Evolutionary conservation across 345 rosid genomes (phyloP).

Genomic region (Euclidium syriacum): DNA sequence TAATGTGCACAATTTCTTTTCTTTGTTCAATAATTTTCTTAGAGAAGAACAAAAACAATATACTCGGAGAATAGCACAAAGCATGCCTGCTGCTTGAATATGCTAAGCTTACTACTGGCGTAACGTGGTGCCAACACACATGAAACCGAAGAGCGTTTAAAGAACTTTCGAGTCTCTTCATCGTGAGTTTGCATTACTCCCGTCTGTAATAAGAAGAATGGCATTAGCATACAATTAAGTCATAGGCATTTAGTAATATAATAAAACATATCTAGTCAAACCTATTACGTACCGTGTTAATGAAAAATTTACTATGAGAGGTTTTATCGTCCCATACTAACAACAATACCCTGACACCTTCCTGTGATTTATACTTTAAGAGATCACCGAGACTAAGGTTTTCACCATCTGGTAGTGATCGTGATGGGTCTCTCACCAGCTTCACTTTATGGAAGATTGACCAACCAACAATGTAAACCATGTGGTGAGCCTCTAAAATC

Average conservation of each 20-base stretch:
- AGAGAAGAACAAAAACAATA: not conserved
- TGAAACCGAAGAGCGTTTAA: constrained; percentile 60
- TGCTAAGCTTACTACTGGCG: constrained; percentile 82
- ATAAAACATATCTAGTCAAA: too few relatives aligned
- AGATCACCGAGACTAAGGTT: constrained; percentile 63
- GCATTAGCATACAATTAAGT: too few relatives aligned
- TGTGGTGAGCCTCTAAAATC: constrained; percentile 75
- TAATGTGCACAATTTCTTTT: not conserved
- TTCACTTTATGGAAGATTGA: constrained; percentile 72
- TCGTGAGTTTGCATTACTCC: constrained; percentile 82
- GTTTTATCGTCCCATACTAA: constrained; percentile 97
- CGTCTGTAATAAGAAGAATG: constrained; percentile 37
- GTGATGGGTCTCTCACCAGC: constrained; percentile 61
- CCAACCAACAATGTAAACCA: constrained; percentile 82
- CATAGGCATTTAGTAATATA: too few relatives aligned
- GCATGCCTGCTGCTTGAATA: constrained; percentile 80
- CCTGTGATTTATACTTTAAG: constrained; percentile 74
- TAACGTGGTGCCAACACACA: constrained; percentile 70
- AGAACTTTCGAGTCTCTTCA: constrained; percentile 68
- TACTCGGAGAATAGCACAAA: constrained; percentile 25
- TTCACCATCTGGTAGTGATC: constrained; percentile 57
- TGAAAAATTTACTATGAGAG: constrained; percentile 66
- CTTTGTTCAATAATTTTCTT: not conserved
- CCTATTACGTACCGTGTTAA: constrained; percentile 76
- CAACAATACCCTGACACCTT: constrained; percentile 78